Evolutionary conservation across 179 eudicot genomes (phyloP).

Genomic region (Nepenthes alata): DNA sequence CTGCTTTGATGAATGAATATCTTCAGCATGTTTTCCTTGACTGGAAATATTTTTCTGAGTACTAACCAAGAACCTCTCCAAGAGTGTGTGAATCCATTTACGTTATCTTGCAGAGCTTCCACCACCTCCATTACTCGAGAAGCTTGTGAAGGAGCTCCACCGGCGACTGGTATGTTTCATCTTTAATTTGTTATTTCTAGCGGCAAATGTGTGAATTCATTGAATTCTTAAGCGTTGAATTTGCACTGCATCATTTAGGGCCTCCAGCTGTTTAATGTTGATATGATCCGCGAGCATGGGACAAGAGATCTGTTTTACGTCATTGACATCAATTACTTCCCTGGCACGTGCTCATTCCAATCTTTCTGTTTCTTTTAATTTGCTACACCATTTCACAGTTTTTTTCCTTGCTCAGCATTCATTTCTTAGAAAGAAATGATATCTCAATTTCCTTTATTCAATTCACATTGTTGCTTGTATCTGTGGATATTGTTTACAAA

Average conservation of each 20-base stretch:
- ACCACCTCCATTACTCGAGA: constrained; percentile 61
- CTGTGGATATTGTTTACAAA: background rate
- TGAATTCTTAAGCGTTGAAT: background rate
- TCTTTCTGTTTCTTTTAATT: background rate
- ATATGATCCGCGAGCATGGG: constrained; percentile 51
- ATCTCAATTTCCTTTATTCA: background rate
- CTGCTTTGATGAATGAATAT: too few relatives aligned
- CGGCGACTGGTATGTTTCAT: constrained; percentile 28
- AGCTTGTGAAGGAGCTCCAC: constrained; percentile 45
- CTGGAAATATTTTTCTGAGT: too few relatives aligned
- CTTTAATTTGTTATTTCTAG: background rate
- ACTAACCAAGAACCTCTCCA: too few relatives aligned
- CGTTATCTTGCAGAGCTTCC: constrained; percentile 45
- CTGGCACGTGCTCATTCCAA: constrained; percentile 22
- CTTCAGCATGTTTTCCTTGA: too few relatives aligned
- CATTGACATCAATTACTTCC: constrained; percentile 59
- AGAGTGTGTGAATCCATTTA: too few relatives aligned
- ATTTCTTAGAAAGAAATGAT: background rate
- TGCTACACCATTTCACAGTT: background rate
- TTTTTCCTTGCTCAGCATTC: background rate
- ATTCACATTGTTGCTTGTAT: background rate
- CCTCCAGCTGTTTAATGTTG: constrained; percentile 51
- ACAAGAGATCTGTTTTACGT: constrained; percentile 45
- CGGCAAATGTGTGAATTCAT: background rate
- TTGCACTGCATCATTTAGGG: constrained; percentile 21